Conservation (phyloP, 2,329 filamentous ascomycete genomes). For the Colletotrichum sp. region DNA sequence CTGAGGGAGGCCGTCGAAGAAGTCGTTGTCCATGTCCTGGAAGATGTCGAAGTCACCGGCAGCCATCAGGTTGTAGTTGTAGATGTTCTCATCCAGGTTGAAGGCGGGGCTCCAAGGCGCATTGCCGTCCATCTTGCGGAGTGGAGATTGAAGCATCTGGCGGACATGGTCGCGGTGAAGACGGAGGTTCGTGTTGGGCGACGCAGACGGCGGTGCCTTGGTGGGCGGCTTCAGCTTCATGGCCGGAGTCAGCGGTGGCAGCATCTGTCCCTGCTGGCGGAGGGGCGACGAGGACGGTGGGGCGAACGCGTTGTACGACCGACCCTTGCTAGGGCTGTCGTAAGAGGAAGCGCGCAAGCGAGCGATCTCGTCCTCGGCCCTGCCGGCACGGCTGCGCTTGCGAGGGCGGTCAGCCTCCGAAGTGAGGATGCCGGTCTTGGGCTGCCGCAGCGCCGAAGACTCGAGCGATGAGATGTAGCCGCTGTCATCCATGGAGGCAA, state of each 20-base stretch:
- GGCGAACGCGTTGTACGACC: conserved; percentile 56
- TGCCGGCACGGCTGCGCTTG: conserved; percentile 62
- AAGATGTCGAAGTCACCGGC: conserved; percentile 70
- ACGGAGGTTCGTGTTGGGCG: conserved; percentile 89
- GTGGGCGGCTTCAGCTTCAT: conserved; percentile 76
- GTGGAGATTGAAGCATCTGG: conserved; percentile 81
- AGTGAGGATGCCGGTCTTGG: conserved; percentile 68
- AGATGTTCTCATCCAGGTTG: conserved; percentile 63
- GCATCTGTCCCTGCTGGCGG: conserved; percentile 65
- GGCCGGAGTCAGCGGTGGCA: conserved; percentile 81
- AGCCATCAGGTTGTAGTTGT: conserved; percentile 49
- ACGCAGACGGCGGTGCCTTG: conserved; percentile 74
- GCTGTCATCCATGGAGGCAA: conserved; percentile 84
- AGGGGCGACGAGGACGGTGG: conserved; percentile 73
- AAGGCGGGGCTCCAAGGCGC: conserved; percentile 73
- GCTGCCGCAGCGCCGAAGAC: conserved; percentile 82
- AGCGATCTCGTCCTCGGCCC: conserved; percentile 94
- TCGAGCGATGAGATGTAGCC: conserved; percentile 97
- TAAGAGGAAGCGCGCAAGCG: conserved; percentile 91
- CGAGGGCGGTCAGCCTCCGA: conserved; percentile 82
- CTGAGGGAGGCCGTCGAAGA: conserved; percentile 33
- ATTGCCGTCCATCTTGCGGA: conserved; percentile 54
- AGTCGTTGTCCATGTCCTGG: conserved; percentile 45
- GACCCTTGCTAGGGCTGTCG: conserved; percentile 82
- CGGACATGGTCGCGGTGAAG: conserved; percentile 86